Base-by-base conservation (phyloP, 1,284 basidiomycete species). In the Phenoliferia sp. region DNA sequence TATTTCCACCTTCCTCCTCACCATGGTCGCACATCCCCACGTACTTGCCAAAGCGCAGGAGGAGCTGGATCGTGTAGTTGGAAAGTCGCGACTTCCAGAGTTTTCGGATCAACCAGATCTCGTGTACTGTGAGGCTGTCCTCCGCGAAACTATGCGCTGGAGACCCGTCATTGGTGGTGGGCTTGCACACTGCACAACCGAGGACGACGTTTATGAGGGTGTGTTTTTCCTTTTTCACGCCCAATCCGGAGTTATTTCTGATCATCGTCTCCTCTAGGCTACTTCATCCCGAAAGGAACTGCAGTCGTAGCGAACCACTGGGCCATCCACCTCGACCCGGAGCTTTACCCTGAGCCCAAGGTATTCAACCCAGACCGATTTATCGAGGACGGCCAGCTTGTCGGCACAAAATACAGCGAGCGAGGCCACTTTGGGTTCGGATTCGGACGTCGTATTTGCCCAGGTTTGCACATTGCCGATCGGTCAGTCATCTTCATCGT, bases 131-230 rank as follows among this genome's bases (percentile, higher is more conserved):
- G 62, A 68, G 15, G 79, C 79, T 0, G 67, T 76, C 26, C 68
- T 78, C 6, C 68, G 74, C 35, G 79, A 80, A 62, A 69, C 72
- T 12, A 57, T 79, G 56, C 66, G 79, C 17, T 80, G 78, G 77
- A 66, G 79, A 50, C 75, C 79, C 12, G 73, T 78, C 54, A 75
- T 75, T 48, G 74, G 78, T 0, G 78, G 79, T 12, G 76, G 78
- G 2, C 54, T 70, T 19, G 69, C 69, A 7, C 76, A 78, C 60
- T 61, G 64, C 22, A 72, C 75, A 17, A 77, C 75, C 22, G 66
- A 76, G 50, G 77, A 79, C 61, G 77, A 77, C 48, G 66, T 70
- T 31, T 79, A 77, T 63, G 67, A 75, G 19, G 77, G 72, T 68
- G 48, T 19, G 67, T 22, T 6, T 36, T 39, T 61, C 39, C 4